Evolutionary conservation across 2,329 filamentous ascomycete species (phyloP).

Genomic region (Zarea fungicola): DNA sequence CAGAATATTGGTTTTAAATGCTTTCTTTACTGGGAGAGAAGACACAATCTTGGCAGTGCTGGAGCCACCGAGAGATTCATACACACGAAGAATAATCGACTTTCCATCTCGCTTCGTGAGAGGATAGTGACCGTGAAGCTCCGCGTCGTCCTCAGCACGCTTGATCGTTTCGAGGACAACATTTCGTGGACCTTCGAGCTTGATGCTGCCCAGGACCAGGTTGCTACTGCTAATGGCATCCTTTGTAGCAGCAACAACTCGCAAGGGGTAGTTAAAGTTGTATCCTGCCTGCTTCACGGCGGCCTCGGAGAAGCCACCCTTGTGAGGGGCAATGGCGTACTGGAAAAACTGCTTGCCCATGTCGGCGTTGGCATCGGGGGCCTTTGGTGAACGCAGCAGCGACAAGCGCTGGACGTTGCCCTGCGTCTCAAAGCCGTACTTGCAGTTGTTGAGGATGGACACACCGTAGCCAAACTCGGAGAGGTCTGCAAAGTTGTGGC

Average conservation of each 20-base stretch:
- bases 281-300: slow-evolving; percentile 82
- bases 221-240: slow-evolving; percentile 23
- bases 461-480: slow-evolving; percentile 86
- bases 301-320: slow-evolving; percentile 61
- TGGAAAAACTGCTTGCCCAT: slow-evolving; percentile 86
- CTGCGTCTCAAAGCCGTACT: slow-evolving; percentile 89
- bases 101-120: slow-evolving; percentile 63
- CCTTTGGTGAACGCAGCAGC: slow-evolving; percentile 84
- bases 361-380: slow-evolving; percentile 87
- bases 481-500: slow-evolving; percentile 88
- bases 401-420: slow-evolving; percentile 88
- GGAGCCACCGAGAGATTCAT: slow-evolving; percentile 82
- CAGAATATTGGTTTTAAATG: slow-evolving; percentile 77
- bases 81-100: slow-evolving; percentile 79
- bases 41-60: slow-evolving; percentile 66
- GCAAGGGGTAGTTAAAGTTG: slow-evolving; percentile 83
- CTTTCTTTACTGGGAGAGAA: slow-evolving; percentile 65
- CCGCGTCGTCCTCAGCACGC: slow-evolving; percentile 80
- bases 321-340: slow-evolving; percentile 86
- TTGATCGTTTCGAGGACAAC: slow-evolving; percentile 87
- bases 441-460: slow-evolving; percentile 89
- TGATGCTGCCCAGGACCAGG: slow-evolving; percentile 53
- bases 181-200: slow-evolving; percentile 47
- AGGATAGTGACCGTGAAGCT: slow-evolving; percentile 57
- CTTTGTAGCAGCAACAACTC: slow-evolving; percentile 26